Conservation (phyloP, 2,329 filamentous ascomycete genomes). For the Myriosclerotinia scirpicola region DNA sequence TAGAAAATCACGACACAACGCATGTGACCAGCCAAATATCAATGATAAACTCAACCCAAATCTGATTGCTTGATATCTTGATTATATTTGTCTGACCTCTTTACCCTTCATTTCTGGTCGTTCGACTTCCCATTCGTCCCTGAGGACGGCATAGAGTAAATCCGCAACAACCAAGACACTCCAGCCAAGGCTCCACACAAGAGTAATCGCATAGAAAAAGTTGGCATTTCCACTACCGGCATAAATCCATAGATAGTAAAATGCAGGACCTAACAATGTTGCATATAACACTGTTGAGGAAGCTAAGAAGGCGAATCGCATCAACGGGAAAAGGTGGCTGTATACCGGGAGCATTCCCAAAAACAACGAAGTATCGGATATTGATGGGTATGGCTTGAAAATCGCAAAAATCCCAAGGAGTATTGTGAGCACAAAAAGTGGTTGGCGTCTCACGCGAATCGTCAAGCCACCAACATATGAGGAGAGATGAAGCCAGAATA, state of each 20-base stretch:
- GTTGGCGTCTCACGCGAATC: constrained; percentile 79
- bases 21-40: not conserved
- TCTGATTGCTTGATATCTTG: constrained; percentile 16
- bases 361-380: constrained; percentile 86
- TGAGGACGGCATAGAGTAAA: constrained; percentile 79
- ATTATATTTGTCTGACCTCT: constrained; percentile 56
- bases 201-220: constrained; percentile 98
- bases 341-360: constrained; percentile 81
- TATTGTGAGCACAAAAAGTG: constrained; percentile 80
- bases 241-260: constrained; percentile 98
- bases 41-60: not conserved
- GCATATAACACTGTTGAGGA: constrained; percentile 83
- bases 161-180: constrained; percentile 80
- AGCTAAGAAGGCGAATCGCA: constrained; percentile 90
- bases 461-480: constrained; percentile 87
- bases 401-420: constrained; percentile 87
- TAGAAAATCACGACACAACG: not conserved
- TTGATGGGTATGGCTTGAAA: constrained; percentile 95
- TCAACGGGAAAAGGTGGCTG: constrained; percentile 87
- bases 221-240: constrained; percentile 97
- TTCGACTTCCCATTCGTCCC: constrained; percentile 93
- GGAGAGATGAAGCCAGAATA: constrained; percentile 95
- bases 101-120: constrained; percentile 87
- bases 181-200: constrained; percentile 94
- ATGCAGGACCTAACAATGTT: constrained; percentile 85